Evolutionary conservation across 202 grass and related monocot species (phyloP), one percentile per base, ranked within the genome.

Genomic region (Panicum virgatum): DNA sequence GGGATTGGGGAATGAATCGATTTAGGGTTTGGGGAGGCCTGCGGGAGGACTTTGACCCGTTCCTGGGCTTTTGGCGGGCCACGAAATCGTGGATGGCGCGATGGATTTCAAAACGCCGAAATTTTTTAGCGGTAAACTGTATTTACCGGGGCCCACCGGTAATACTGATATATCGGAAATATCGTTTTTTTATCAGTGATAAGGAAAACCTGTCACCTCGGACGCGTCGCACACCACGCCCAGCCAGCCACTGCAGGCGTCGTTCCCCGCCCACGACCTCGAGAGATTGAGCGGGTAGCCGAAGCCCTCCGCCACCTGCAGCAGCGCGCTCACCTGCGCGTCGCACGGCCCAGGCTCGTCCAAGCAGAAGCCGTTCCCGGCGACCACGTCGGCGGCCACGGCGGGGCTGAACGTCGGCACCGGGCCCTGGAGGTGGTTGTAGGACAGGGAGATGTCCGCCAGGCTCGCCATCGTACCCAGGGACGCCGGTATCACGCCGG

Each of bases 301-400:
- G 7, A 68, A 68, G 0, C 65, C 65, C 39, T 43, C 39, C 9
- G 38, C 39, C 38, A 44, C 65, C 39, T 26, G n/a, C 12, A 68
- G 65, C n/a, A 68, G 65, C 25, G n/a, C 8, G 65, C 65, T 43
- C 65, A 68, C 67, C 23, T 47, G 67, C 23, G 67, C 25, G 43
- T 29, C 25, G 67, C 67, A 70, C 9, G 67, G 67, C 25, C 23
- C 25, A 3, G 67, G 23, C 3, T 30, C 29, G 3, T 48, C 67
- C 43, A 18, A 8, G 67, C 67, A 70, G 23, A 70, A 70, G 0
- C 67, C 25, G 14, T 70, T 47, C 13, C 67, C 67, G 43, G 67
- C 12, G 25, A 48, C 14, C 67, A 70, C 39, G n/a, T 68, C 66
- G 66, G 25, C 66, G 42, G 42, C 3, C 42, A 70, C 23, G 23